phyloP scores from a whole-genome alignment of 345 rosid species.

The Pistacia atlantica region DNA sequence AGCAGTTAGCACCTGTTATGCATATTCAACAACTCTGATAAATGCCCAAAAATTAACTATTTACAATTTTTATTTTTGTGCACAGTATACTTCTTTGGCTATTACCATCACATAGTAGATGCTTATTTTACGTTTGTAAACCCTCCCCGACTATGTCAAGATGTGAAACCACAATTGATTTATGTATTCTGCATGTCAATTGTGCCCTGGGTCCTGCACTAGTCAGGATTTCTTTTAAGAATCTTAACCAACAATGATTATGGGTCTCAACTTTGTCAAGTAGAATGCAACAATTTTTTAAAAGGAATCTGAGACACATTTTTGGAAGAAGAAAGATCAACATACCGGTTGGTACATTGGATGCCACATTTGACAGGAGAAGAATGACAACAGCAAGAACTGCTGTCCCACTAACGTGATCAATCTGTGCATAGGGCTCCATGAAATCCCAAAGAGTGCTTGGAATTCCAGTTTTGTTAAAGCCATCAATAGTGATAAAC shows the following conservation, averaged over 20 bases:
- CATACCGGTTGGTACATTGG: conserved; percentile 90
- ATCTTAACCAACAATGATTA: neutral
- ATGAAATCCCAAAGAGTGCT: conserved; percentile 66
- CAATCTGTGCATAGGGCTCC: conserved; percentile 69
- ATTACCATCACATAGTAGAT: too few species aligned
- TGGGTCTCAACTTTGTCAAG: neutral
- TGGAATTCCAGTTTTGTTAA: conserved; percentile 86
- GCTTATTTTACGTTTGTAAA: too few species aligned
- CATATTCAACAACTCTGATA: neutral
- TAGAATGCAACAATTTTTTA: neutral
- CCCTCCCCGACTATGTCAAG: neutral
- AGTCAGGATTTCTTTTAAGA: neutral
- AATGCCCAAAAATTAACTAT: neutral
- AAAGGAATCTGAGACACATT: neutral
- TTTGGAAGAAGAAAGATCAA: neutral
- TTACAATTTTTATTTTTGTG: neutral
- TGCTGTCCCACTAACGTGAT: conserved; percentile 49
- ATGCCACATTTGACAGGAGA: conserved; percentile 70
- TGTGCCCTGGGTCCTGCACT: too few species aligned
- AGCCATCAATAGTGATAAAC: conserved; percentile 84
- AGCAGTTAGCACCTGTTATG: too few species aligned
- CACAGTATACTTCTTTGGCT: too few species aligned
- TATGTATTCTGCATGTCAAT: too few species aligned
- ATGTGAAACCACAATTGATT: too few species aligned
- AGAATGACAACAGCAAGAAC: conserved; percentile 70